Evolutionary conservation across 2,329 filamentous ascomycete species (phyloP), one percentile per base, ranked within the genome.

Genomic region (Xylaria sp.): DNA sequence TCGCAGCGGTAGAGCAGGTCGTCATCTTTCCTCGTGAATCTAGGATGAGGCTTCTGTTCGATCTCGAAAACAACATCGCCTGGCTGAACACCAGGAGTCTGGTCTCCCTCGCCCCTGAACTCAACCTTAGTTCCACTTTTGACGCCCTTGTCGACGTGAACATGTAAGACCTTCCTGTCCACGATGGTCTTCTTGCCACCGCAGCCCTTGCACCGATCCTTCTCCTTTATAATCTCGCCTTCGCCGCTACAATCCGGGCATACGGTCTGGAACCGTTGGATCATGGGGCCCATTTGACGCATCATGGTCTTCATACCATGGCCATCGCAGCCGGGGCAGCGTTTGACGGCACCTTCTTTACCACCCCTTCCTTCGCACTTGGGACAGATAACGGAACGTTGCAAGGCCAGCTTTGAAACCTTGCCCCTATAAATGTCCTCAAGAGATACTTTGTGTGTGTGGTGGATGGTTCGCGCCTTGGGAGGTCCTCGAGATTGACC

Each of bases 281-380:
- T 98, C 95, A 99, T 99, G 63, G 95, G 95, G 54, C 95, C 95
- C 94, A 99, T 98, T 82, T 99, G 95, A 77, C 96, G 91, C 95
- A 99, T 97, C 94, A 99, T 98, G 42, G 92, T 97, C 90, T 98
- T 98, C 92, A 97, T 97, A 79, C 95, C 95, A 68, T 91, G 88
- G 69, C 95, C 95, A 73, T 96, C 92, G 78, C 95, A 99, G 74
- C 92, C 91, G 42, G 87, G 76, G 80, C 95, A 99, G 74, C 91
- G 92, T 83, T 94, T 94, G 69, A 98, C 94, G n/a, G 95, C 92
- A 68, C 95, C 95, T 69, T 98, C 94, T 84, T 99, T 99, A 70
- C 95, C 95, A 74, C 95, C 95, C 63, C 93, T 88, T 67, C 95
- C 95, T 63, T 95, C 90, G 78, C 95, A 99, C 81, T 94, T 94